A percentile compares a stretch with the other conserved stretches of the same genome.
Conservation (phyloP, 768 basidiomycete genomes). For the Lactarius evosmus region DNA sequence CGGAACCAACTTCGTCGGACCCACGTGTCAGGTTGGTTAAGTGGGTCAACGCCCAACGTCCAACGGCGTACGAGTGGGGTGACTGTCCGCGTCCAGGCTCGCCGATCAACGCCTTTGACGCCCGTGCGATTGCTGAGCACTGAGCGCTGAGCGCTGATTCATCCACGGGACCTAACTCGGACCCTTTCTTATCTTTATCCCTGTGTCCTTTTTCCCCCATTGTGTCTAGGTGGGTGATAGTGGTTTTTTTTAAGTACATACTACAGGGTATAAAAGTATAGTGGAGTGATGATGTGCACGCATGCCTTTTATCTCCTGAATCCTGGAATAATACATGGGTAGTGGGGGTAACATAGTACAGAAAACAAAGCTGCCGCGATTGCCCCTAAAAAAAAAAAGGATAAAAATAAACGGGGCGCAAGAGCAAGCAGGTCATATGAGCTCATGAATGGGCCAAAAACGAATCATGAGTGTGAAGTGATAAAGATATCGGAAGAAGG, state of each 20-base stretch:
- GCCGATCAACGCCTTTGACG: background rate
- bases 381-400: background rate
- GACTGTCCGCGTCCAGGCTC: background rate
- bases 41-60: too few species aligned
- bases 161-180: background rate
- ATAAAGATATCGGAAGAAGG: constrained; percentile 22
- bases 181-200: background rate
- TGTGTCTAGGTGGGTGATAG: background rate
- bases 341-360: constrained; percentile 1
- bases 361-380: background rate
- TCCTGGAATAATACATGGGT: constrained; percentile 4
- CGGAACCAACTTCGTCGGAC: too few species aligned
- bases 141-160: background rate
- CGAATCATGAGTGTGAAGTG: background rate
- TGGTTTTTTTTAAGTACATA: background rate
- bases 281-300: background rate
- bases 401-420: background rate
- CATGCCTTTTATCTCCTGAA: constrained; percentile 7
- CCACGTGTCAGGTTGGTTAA: too few species aligned
- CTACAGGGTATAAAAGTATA: background rate
- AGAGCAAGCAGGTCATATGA: constrained; percentile 2
- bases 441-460: background rate
- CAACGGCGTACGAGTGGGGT: background rate
- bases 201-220: too few species aligned
- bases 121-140: background rate